These are phyloP conservation scores for Urtica urens DNA, from an alignment of 306 rosid species.

Conservation along the genomic window DNA sequence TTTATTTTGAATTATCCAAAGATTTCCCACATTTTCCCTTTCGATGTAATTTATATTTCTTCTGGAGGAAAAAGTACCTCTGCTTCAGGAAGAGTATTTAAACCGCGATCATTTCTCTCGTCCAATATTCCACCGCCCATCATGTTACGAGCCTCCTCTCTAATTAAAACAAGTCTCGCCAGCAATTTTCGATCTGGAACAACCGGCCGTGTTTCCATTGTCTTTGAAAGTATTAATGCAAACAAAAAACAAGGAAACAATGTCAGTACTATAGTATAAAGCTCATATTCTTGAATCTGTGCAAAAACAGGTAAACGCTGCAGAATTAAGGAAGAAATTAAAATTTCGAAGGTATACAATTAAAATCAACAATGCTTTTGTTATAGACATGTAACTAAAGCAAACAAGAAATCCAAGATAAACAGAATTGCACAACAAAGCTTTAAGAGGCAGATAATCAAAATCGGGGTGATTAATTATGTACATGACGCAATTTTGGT, in stretches of 20 bases:
- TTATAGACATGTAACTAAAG: too few species aligned
- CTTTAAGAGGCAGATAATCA: too few species aligned
- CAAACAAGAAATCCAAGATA: too few species aligned
- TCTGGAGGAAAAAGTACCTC: conserved; percentile 48
- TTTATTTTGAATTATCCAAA: too few species aligned
- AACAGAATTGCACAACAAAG: too few species aligned
- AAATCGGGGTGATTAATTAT: too few species aligned
- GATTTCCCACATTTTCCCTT: too few species aligned
- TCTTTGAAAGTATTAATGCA: conserved; percentile 31
- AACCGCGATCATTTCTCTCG: conserved; percentile 85
- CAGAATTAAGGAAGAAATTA: background rate
- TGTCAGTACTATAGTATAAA: too few species aligned
- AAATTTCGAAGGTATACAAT: too few species aligned
- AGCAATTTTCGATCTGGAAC: conserved; percentile 85
- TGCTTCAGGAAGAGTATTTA: conserved; percentile 73
- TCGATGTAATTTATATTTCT: too few species aligned
- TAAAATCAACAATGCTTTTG: too few species aligned
- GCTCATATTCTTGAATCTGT: background rate
- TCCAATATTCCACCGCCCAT: conserved; percentile 96
- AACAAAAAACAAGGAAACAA: background rate
- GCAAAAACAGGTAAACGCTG: background rate
- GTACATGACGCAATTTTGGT: too few species aligned
- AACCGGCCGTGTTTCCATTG: conserved; percentile 87
- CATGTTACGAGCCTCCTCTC: conserved; percentile 97
- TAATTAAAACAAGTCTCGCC: conserved; percentile 91